Evolutionary conservation across 371 early-diverging fungal genomes (phyloP), one percentile per base, ranked within the genome.

Genomic region (Choanephora cucurbitarum): DNA sequence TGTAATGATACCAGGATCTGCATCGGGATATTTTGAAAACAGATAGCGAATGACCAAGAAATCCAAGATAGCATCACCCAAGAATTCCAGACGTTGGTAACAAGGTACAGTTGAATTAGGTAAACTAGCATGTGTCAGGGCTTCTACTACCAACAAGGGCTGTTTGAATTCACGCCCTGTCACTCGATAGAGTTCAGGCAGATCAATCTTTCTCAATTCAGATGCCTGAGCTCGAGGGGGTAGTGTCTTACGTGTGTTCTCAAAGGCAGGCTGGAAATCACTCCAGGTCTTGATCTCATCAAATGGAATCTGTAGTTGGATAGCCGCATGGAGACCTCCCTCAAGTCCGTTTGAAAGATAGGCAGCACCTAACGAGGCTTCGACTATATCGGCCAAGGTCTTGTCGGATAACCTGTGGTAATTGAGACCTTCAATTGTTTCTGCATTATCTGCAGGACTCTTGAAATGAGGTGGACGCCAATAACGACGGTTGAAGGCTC

Each of bases 21-120:
- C 80, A 11, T 70, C 58, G 5, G 79, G 80, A 50, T 81, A 77
- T 55, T 75, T 78, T 15, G 80, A 57, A 58, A 78, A 96, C 48
- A 93, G 81, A 46, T 91, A 81, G 17, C 81, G 74, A 9, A 91
- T 88, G 0, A 91, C 83, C 52, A 92, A 72, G 62, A 87, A 92
- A 58, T 93, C 94, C 17, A 97, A 65, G 9, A 96, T 84, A 0
- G 96, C 91, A 67, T 98, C 97, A n/a, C 98, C 98, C 47, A 97
- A 64, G 63, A 91, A 97, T 73, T 98, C 97, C 2, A 98, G 78
- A 4, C 97, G 89, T 71, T 97, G 91, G 62, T 94, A 97, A 58
- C 91, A 92, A 10, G 77, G 67, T 0, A 81, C 77, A 14, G 70
- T 69, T 0, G 77, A 69, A 40, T 81, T 78, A 18, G 83, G 77